Conservation (phyloP, 164 flowering plant genomes). For the Berberis vulgaris region DNA sequence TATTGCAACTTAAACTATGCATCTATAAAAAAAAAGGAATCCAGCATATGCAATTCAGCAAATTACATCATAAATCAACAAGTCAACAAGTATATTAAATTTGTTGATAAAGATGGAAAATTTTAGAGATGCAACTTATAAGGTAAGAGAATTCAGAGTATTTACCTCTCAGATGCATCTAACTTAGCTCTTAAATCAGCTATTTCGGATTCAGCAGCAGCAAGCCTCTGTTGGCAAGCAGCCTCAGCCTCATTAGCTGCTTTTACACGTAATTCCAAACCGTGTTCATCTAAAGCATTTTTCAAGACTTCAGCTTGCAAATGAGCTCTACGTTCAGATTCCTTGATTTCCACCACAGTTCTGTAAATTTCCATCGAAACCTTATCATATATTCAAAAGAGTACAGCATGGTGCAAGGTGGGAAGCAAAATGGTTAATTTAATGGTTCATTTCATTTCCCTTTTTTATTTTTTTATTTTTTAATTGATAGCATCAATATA, state of each 20-base stretch:
- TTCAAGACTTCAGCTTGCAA: constrained; percentile 61
- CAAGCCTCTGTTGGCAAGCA: constrained; percentile 81
- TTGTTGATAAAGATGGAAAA: too few species aligned
- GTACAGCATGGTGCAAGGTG: too few species aligned
- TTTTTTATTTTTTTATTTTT: too few species aligned
- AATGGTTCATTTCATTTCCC: too few species aligned
- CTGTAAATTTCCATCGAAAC: constrained; percentile 24
- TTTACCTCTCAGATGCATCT: constrained; percentile 80
- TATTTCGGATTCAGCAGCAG: constrained; percentile 80
- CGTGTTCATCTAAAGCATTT: constrained; percentile 74
- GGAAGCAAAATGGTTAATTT: too few species aligned
- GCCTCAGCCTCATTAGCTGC: constrained; percentile 95
- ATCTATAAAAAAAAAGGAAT: too few species aligned
- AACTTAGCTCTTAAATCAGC: constrained; percentile 62
- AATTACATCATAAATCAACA: neutral
- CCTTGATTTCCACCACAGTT: constrained; percentile 63
- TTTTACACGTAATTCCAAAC: constrained; percentile 81
- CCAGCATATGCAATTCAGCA: too few species aligned
- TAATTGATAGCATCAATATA: too few species aligned
- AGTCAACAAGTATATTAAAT: neutral
- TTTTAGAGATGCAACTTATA: neutral
- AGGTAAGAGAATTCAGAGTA: constrained; percentile 5
- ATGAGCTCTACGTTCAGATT: constrained; percentile 74
- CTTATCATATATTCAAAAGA: neutral
- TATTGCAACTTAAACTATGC: too few species aligned